Evolutionary conservation across 352 stramenopile genomes (phyloP).

Genomic region (Pythium volutum): DNA sequence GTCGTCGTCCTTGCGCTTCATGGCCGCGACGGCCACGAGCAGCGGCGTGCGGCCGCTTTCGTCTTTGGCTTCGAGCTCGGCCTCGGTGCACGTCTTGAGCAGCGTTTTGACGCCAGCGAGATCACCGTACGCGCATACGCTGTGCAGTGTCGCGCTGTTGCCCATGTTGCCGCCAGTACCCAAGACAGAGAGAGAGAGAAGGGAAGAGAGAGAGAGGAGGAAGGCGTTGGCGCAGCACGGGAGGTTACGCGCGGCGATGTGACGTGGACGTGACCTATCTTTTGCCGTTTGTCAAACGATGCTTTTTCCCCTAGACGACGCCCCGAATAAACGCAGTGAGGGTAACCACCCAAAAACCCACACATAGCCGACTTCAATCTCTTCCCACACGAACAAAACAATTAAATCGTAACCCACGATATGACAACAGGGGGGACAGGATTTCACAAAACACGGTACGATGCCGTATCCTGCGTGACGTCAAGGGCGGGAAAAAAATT

Average conservation of each 20-base stretch:
- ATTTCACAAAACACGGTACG: conserved; percentile 2
- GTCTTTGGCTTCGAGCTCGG: conserved; percentile 69
- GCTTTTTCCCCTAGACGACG: not conserved
- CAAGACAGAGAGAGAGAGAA: not conserved
- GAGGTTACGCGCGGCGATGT: conserved; percentile 13
- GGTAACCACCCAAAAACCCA: conserved; percentile 19
- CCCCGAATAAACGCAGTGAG: too few relatives aligned
- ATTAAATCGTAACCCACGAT: conserved; percentile 1
- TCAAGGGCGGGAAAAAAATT: not conserved
- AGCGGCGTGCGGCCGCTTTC: conserved; percentile 75
- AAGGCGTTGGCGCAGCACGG: not conserved
- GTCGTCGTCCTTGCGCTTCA: conserved; percentile 41
- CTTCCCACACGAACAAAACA: not conserved
- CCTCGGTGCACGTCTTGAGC: conserved; percentile 53
- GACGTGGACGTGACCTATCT: conserved; percentile 2
- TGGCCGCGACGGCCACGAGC: conserved; percentile 61
- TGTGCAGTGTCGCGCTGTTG: conserved; percentile 80
- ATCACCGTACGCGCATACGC: conserved; percentile 74
- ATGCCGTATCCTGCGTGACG: not conserved
- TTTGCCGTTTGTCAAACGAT: conserved; percentile 4
- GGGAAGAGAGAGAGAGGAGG: not conserved
- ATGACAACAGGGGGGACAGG: not conserved
- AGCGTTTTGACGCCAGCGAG: conserved; percentile 51
- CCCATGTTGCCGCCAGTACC: conserved; percentile 54
- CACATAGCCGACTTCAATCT: conserved; percentile 10